Conservation (phyloP, 495 filamentous ascomycete species). For the Aspergillus mulundensis region DNA sequence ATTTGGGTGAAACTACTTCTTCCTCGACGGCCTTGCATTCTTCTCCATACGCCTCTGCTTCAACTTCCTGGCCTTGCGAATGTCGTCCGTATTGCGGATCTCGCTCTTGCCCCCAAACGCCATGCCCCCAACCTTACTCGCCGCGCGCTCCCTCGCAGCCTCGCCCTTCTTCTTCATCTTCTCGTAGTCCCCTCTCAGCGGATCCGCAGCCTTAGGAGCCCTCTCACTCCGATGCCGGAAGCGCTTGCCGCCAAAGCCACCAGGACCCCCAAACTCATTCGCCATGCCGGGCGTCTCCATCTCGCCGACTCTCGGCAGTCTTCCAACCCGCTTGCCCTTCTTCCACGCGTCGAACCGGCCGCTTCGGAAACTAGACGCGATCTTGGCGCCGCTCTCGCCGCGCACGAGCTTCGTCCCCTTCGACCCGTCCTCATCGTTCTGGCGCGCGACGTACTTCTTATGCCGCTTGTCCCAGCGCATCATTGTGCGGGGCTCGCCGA, state of each 20-base stretch:
- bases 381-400: conserved; percentile 92
- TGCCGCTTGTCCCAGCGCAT: conserved; percentile 96
- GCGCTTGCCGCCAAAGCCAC: conserved; percentile 31
- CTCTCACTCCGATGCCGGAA: conserved; percentile 79
- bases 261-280: conserved; percentile 20
- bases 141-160: conserved; percentile 71
- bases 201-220: conserved; percentile 90
- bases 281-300: conserved; percentile 52
- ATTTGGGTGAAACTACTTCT: conserved; percentile 25
- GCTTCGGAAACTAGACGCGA: conserved; percentile 86
- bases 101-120: conserved; percentile 74
- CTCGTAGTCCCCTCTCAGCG: conserved; percentile 82
- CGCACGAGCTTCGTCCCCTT: conserved; percentile 78
- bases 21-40: conserved; percentile 80
- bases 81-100: conserved; percentile 75
- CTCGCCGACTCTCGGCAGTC: conserved; percentile 78
- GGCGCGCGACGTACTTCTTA: conserved; percentile 85
- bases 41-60: conserved; percentile 77
- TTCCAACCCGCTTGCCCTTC: conserved; percentile 72
- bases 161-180: conserved; percentile 84
- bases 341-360: conserved; percentile 92
- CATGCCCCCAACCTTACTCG: conserved; percentile 27
- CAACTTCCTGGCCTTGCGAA: conserved; percentile 72
- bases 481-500: conserved; percentile 66
- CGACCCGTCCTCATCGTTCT: conserved; percentile 92